Evolutionary conservation across 257 asterid genomes (phyloP).

Genomic region (Solanum rostratum): DNA sequence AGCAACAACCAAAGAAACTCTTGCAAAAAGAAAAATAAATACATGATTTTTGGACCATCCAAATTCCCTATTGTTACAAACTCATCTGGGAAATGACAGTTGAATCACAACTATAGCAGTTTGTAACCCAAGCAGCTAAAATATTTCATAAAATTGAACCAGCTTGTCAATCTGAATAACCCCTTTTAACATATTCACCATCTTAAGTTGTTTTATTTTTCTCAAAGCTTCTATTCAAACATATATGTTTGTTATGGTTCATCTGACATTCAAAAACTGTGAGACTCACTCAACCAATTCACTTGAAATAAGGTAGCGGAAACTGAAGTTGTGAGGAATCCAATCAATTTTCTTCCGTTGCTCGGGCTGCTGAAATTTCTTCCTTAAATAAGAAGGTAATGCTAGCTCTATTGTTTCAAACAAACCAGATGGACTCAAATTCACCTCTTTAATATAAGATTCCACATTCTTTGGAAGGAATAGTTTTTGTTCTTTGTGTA

Average conservation of each 20-base stretch:
- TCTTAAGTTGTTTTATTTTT: too few species aligned
- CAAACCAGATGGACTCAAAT: conserved; percentile 34
- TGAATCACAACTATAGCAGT: conserved; percentile 20
- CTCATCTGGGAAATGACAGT: conserved; percentile 6
- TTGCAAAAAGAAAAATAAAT: not conserved
- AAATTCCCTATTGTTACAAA: not conserved
- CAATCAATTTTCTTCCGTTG: conserved; percentile 57
- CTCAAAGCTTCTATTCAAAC: too few species aligned
- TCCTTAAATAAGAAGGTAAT: conserved; percentile 25
- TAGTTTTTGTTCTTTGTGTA: conserved; percentile 56
- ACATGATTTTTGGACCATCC: not conserved
- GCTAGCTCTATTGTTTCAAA: conserved; percentile 43
- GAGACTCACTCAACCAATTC: conserved; percentile 27
- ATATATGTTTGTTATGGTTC: conserved; percentile 15
- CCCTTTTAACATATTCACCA: not conserved
- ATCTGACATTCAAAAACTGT: conserved; percentile 21
- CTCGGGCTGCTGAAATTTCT: conserved; percentile 16
- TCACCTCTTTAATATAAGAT: conserved; percentile 44
- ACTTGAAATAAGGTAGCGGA: conserved; percentile 43
- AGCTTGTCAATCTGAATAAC: not conserved
- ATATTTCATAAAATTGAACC: not conserved
- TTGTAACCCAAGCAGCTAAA: not conserved
- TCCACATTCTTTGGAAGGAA: conserved; percentile 68
- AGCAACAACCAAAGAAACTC: not conserved
- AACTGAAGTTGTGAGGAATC: conserved; percentile 61